phyloP scores from a whole-genome alignment of 208 protist species.

The Tritrichomonas foetus region DNA sequence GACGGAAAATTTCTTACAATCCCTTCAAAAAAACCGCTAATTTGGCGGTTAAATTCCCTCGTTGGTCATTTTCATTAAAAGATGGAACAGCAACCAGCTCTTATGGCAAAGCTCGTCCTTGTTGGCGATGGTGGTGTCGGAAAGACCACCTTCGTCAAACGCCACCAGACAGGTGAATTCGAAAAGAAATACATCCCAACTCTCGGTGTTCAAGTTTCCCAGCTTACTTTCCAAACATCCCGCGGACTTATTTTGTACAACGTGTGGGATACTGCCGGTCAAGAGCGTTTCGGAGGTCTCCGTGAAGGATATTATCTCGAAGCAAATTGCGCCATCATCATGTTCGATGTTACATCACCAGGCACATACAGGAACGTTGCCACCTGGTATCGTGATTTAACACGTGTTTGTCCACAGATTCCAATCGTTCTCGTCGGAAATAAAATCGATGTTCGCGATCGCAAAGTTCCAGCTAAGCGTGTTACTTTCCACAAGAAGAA shows the following conservation, averaged over 20 bases:
- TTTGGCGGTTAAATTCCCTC: too few relatives aligned
- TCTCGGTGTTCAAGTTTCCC: conserved; percentile 46
- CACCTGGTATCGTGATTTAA: conserved; percentile 98
- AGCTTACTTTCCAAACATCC: conserved; percentile 16
- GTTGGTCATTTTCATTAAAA: too few relatives aligned
- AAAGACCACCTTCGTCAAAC: conserved; percentile 51
- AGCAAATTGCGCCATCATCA: conserved; percentile 56
- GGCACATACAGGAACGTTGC: conserved; percentile 99
- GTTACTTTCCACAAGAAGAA: conserved; percentile 99
- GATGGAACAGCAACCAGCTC: too few relatives aligned
- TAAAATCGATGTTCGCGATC: conserved; percentile 99
- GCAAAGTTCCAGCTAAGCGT: conserved; percentile 97
- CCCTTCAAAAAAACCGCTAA: too few relatives aligned
- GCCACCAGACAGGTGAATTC: conserved; percentile 50
- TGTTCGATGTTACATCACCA: conserved; percentile 70
- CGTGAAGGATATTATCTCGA: conserved; percentile 59
- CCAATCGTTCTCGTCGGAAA: conserved; percentile 99
- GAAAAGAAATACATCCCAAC: conserved; percentile 45
- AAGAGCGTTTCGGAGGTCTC: conserved; percentile 50
- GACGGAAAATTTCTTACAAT: too few relatives aligned
- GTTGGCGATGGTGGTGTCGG: conserved; percentile 52
- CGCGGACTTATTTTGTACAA: conserved; percentile 42
- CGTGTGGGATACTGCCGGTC: conserved; percentile 51
- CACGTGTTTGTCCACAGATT: conserved; percentile 97
- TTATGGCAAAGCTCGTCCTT: conserved; percentile 47